Evolutionary conservation across 768 basidiomycete genomes (phyloP).

Genomic region (Mycena venus): DNA sequence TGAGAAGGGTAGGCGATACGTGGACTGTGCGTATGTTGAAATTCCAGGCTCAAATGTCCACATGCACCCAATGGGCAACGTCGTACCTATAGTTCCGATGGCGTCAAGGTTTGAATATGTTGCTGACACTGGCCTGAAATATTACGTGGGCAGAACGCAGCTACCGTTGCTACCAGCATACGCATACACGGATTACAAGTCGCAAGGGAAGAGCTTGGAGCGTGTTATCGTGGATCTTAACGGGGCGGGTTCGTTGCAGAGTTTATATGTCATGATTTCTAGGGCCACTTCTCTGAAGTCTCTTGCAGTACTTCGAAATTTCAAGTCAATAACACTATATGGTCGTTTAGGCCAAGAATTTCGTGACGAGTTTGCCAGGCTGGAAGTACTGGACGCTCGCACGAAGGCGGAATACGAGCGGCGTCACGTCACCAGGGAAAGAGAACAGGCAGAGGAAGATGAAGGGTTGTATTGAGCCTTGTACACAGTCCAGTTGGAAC

Average conservation of each 20-base stretch:
- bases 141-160: neutral
- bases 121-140: neutral
- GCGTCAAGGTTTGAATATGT: neutral
- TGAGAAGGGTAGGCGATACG: neutral
- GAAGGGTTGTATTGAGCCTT: no score
- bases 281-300: neutral
- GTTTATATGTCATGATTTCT: neutral
- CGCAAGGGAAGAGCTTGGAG: neutral
- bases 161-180: neutral
- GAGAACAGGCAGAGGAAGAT: no score
- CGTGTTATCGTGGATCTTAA: neutral
- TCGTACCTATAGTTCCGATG: neutral
- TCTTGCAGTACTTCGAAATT: neutral
- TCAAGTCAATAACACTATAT: no score
- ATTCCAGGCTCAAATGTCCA: neutral
- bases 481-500: no score
- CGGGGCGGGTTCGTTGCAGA: neutral
- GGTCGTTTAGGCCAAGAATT: no score
- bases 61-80: neutral
- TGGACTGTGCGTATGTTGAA: neutral
- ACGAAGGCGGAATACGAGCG: no score
- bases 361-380: no score
- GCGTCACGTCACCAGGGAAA: no score
- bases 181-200: neutral
- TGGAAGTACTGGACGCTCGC: no score